Conservation (phyloP, 2,329 filamentous ascomycete species). For the Cryphonectria naterciae region DNA sequence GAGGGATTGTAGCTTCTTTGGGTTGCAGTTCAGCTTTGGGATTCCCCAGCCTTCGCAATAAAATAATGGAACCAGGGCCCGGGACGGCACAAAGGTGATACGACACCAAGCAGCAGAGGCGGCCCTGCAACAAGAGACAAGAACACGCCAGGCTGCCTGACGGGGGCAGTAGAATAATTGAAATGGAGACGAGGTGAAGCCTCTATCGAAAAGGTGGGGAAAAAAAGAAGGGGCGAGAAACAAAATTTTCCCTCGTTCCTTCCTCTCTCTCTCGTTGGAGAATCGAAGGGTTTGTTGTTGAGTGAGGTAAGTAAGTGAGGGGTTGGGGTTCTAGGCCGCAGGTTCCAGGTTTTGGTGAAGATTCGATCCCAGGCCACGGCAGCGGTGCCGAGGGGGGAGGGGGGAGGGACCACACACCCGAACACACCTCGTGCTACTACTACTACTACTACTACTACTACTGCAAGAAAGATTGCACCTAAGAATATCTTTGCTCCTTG, state of each 20-base stretch:
- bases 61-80: slow-evolving; percentile 20
- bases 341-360: not conserved
- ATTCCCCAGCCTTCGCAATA: slow-evolving; percentile 29
- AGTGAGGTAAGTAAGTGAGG: not conserved
- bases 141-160: slow-evolving; percentile 16
- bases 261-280: not conserved
- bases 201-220: not conserved
- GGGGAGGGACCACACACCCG: not conserved
- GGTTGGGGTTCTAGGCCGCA: not conserved
- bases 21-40: slow-evolving; percentile 20
- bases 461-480: not conserved
- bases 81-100: slow-evolving; percentile 19
- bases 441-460: too few relatives aligned
- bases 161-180: not conserved
- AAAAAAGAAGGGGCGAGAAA: too few relatives aligned
- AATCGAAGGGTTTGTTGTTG: not conserved
- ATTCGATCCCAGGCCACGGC: slow-evolving; percentile 1
- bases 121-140: slow-evolving; percentile 17
- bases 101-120: slow-evolving; percentile 12
- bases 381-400: not conserved
- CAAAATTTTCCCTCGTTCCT: too few relatives aligned
- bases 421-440: not conserved
- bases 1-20: slow-evolving; percentile 20
- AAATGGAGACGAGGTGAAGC: not conserved
- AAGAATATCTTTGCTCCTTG: not conserved